Conservation (phyloP, 495 filamentous ascomycete species). For the Pyrenula massariospora region DNA sequence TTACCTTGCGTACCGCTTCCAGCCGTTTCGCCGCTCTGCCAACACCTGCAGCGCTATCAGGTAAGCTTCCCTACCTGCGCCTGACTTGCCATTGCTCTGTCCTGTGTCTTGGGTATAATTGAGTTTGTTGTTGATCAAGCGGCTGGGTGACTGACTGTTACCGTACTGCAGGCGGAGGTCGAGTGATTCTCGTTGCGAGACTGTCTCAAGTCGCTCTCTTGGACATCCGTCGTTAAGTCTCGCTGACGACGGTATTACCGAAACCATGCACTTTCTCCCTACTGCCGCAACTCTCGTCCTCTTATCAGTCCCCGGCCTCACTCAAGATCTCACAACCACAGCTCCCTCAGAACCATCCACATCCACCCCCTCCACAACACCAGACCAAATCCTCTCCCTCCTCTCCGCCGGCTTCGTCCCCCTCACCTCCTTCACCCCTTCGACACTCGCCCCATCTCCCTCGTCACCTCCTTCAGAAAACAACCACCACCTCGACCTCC, state of each 20-base stretch:
- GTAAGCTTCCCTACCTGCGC: neutral
- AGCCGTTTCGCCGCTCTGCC: no score
- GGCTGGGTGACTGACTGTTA: neutral
- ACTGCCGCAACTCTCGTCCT: slow-evolving; percentile 1
- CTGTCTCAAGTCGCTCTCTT: neutral
- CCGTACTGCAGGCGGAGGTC: neutral
- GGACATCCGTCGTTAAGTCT: neutral
- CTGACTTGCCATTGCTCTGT: neutral
- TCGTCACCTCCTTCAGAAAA: slow-evolving; percentile 16
- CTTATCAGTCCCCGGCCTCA: neutral
- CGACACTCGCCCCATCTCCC: slow-evolving; percentile 36
- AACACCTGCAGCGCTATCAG: neutral
- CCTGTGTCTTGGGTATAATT: neutral
- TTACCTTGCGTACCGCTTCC: no score
- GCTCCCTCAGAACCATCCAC: neutral
- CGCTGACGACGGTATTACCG: neutral
- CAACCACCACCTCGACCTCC: slow-evolving; percentile 50
- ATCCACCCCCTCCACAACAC: neutral
- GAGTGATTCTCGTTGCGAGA: no score
- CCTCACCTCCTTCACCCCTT: slow-evolving; percentile 19
- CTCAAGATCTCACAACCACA: neutral
- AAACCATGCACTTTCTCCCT: neutral
- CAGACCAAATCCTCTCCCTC: neutral
- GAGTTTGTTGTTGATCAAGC: neutral
- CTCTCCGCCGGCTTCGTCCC: neutral